Percentiles rank a stretch among this genome's conserved stretches.
These are phyloP conservation scores for Penicillium nordicum DNA, from an alignment of 2,329 filamentous ascomycete genomes.

Conservation along the genomic window DNA sequence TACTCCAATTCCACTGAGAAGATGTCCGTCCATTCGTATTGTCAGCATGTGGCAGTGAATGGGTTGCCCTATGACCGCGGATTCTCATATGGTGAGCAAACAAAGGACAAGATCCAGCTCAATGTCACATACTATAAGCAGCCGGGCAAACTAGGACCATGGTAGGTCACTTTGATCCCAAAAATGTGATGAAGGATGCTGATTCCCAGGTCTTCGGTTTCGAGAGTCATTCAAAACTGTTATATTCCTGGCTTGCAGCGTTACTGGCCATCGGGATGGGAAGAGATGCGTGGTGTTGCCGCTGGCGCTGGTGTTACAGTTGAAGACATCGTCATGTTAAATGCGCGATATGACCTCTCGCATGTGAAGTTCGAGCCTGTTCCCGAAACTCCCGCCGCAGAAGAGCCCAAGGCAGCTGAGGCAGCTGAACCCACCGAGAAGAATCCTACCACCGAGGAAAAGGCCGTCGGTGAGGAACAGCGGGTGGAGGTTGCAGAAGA, in stretches of 20 bases:
- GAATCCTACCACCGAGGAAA: neutral
- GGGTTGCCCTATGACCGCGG: neutral
- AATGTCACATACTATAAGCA: neutral
- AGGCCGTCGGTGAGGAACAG: neutral
- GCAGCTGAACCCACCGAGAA: neutral
- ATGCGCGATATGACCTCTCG: neutral
- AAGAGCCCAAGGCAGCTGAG: neutral
- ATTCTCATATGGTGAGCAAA: neutral
- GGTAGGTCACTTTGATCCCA: neutral
- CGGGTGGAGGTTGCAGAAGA: neutral
- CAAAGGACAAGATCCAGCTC: neutral
- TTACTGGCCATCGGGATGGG: neutral
- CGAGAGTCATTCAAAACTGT: neutral
- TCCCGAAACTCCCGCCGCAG: neutral
- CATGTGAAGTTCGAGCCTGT: neutral
- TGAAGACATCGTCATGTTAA: neutral
- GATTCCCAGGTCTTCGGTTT: neutral
- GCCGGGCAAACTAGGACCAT: neutral
- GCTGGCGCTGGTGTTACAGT: neutral
- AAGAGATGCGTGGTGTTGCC: neutral
- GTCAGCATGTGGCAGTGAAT: neutral
- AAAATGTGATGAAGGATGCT: neutral
- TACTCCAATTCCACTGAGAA: neutral
- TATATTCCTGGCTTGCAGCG: neutral
- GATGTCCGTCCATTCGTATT: neutral